phyloP scores from a whole-genome alignment of 495 filamentous ascomycete species.

The Mycothermus thermophilus region DNA sequence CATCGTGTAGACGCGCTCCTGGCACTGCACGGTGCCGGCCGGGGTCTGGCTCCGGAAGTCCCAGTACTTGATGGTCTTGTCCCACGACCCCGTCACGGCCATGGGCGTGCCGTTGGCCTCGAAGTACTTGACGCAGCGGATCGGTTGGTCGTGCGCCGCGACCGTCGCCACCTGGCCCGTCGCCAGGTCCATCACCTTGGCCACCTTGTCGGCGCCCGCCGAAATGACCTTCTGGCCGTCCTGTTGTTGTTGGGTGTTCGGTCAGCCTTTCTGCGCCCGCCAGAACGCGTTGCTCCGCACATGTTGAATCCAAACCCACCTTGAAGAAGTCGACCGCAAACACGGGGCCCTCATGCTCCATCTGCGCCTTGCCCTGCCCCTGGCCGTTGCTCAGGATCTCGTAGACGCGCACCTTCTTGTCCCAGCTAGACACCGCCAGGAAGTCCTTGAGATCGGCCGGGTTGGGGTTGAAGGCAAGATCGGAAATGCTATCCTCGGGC shows the following conservation, averaged over 20 bases:
- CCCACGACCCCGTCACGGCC: conserved; percentile 85
- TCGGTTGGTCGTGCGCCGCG: conserved; percentile 65
- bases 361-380: conserved; percentile 55
- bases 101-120: conserved; percentile 44
- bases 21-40: conserved; percentile 48
- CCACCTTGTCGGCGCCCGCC: conserved; percentile 72
- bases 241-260: conserved; percentile 13
- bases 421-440: conserved; percentile 78
- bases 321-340: conserved; percentile 67
- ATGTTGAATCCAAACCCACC: no score
- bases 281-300: conserved; percentile 1
- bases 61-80: conserved; percentile 94
- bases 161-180: conserved; percentile 45
- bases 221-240: conserved; percentile 60
- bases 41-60: conserved; percentile 55
- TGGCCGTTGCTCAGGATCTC: conserved; percentile 58
- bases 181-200: conserved; percentile 60
- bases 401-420: conserved; percentile 84
- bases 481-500: conserved; percentile 75
- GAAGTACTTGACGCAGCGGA: conserved; percentile 68
- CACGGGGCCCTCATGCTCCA: conserved; percentile 61
- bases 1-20: conserved; percentile 82
- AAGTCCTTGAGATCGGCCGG: conserved; percentile 44
- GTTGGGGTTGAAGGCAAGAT: conserved; percentile 58
- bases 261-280: not conserved